Conservation (phyloP, 495 filamentous ascomycete genomes). For the Geoglossum glabrum region DNA sequence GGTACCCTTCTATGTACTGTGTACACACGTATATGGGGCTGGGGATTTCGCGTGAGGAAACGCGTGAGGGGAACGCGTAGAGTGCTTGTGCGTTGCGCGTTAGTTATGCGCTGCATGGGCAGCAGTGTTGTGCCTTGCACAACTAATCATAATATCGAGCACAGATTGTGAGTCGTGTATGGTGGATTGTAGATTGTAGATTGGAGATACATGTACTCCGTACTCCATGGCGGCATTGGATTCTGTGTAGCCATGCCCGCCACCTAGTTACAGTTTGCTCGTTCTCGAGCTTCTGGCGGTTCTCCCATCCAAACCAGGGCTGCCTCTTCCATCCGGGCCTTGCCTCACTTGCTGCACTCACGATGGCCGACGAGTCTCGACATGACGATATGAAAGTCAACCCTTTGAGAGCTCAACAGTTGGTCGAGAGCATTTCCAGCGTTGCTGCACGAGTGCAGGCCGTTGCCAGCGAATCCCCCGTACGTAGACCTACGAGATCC, state of each 20-base stretch:
- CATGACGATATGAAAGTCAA: constrained; percentile 3
- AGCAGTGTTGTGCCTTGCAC: no score
- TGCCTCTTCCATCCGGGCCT: not conserved
- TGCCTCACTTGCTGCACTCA: not conserved
- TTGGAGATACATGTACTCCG: no score
- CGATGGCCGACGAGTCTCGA: not conserved
- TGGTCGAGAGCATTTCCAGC: constrained; percentile 4
- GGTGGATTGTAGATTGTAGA: no score
- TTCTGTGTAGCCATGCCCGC: no score
- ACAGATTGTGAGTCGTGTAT: no score
- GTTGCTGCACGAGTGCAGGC: not conserved
- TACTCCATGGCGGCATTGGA: no score
- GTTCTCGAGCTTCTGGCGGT: no score
- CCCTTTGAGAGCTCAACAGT: constrained; percentile 2
- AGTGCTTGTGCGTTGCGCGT: not conserved
- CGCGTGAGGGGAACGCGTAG: not conserved
- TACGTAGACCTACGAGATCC: not conserved
- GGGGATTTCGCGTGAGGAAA: not conserved
- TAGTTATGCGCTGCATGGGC: no score
- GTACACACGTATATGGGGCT: no score
- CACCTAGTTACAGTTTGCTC: no score
- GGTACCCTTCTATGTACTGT: no score
- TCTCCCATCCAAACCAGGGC: not conserved
- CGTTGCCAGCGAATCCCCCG: not conserved
- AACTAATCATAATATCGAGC: no score